phyloP scores from a whole-genome alignment of 2,329 filamentous ascomycete species.

The Monosporascus sp. region DNA sequence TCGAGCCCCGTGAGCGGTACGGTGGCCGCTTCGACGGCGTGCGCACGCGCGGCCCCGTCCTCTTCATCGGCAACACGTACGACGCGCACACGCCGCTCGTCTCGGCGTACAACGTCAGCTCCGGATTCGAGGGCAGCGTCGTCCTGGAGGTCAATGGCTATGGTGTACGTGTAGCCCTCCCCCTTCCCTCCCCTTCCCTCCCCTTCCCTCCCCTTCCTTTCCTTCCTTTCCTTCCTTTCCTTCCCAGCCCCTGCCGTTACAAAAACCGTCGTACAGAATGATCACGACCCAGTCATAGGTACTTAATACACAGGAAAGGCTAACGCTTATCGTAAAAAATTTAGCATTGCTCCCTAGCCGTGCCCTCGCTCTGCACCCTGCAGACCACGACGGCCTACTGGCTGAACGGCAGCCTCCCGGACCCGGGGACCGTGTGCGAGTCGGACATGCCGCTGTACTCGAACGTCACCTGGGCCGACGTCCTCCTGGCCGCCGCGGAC shows the following conservation, averaged over 20 bases:
- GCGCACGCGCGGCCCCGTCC: conserved; percentile 19
- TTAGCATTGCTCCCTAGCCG: conserved; percentile 17
- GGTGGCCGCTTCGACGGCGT: conserved; percentile 15
- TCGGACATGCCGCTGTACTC: conserved; percentile 8
- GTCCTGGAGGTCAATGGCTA: conserved; percentile 21
- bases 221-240: too few species aligned
- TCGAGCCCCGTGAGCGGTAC: conserved; percentile 21
- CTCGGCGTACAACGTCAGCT: conserved; percentile 23
- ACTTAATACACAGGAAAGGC: too few species aligned
- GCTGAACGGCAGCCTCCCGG: conserved; percentile 28
- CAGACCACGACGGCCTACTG: conserved; percentile 27
- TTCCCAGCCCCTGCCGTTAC: neutral
- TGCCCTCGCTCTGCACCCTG: conserved; percentile 27
- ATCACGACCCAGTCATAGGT: too few species aligned
- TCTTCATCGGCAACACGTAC: conserved; percentile 23
- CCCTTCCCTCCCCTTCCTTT: too few species aligned
- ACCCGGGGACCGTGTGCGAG: conserved; percentile 26
- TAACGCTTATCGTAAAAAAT: neutral
- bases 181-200: too few species aligned
- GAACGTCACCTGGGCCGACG: conserved; percentile 8
- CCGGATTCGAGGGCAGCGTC: conserved; percentile 21
- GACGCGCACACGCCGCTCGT: conserved; percentile 27
- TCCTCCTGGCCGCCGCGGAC: conserved; percentile 7
- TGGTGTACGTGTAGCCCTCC: conserved; percentile 9
- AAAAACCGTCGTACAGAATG: neutral